Evolutionary conservation across 768 basidiomycete species (phyloP).

Genomic region (Russula emetica): DNA sequence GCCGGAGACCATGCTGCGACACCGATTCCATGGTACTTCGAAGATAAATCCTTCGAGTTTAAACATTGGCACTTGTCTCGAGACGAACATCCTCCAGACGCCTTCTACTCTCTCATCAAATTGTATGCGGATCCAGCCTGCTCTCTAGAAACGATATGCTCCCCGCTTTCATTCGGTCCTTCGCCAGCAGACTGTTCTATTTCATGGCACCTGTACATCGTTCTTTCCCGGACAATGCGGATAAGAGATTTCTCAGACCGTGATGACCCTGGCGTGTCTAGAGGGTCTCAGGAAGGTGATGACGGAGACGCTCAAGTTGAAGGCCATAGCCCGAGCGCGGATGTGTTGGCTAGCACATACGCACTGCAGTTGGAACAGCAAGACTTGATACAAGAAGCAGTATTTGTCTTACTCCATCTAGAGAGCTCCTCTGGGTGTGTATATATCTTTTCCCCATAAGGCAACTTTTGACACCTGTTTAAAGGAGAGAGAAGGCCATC

Average conservation of each 20-base stretch:
- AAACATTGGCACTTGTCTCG: slow-evolving; percentile 43
- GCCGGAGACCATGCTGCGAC: slow-evolving; percentile 43
- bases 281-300: slow-evolving; percentile 38
- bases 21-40: slow-evolving; percentile 58
- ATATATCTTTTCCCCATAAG: slow-evolving; percentile 31
- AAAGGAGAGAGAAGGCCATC: slow-evolving; percentile 77
- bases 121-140: slow-evolving; percentile 69
- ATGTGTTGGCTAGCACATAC: slow-evolving; percentile 77
- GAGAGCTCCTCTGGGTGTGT: slow-evolving; percentile 76
- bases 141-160: slow-evolving; percentile 63
- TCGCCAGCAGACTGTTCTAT: slow-evolving; percentile 78
- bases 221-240: slow-evolving; percentile 78
- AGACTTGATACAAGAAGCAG: slow-evolving; percentile 79
- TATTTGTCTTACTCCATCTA: slow-evolving; percentile 85
- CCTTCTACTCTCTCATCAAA: slow-evolving; percentile 75
- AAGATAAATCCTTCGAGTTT: slow-evolving; percentile 30
- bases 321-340: slow-evolving; percentile 81
- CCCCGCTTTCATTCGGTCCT: slow-evolving; percentile 68
- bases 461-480: slow-evolving; percentile 9
- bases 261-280: slow-evolving; percentile 41
- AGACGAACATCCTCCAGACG: slow-evolving; percentile 54
- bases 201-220: slow-evolving; percentile 89
- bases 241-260: slow-evolving; percentile 88
- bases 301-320: slow-evolving; percentile 49
- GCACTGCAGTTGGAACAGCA: slow-evolving; percentile 80